A percentile compares a stretch with the other conserved stretches of the same genome.
These are phyloP conservation scores for Metschnikowia kunwiensis DNA, from an alignment of 805 yeast species.

Conservation along the genomic window DNA sequence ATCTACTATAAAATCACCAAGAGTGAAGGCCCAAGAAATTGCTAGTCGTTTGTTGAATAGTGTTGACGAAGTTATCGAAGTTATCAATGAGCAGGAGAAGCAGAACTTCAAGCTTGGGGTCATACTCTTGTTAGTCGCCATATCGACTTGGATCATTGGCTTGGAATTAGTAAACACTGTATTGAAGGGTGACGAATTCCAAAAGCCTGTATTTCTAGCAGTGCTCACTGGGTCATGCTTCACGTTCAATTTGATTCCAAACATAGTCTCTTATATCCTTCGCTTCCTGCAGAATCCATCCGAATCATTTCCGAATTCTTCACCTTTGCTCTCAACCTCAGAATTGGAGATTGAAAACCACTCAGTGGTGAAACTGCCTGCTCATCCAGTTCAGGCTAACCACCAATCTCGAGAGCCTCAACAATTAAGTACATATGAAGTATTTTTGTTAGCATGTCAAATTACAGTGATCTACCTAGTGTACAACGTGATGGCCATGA, in stretches of 20 bases:
- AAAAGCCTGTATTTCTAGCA: constrained; percentile 48
- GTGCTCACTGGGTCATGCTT: constrained; percentile 49
- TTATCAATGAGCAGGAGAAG: constrained; percentile 41
- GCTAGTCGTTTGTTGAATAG: constrained; percentile 9
- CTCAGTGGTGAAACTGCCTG: background rate
- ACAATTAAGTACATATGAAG: constrained; percentile 28
- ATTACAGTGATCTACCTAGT: constrained; percentile 41
- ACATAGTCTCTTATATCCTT: constrained; percentile 13
- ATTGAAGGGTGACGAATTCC: constrained; percentile 46
- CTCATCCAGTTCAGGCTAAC: background rate
- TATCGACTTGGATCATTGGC: constrained; percentile 48
- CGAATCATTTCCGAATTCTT: constrained; percentile 15
- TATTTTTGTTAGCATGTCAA: constrained; percentile 35
- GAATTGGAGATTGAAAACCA: constrained; percentile 12
- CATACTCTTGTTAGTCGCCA: constrained; percentile 38
- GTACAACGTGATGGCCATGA: constrained; percentile 40
- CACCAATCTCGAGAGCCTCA: background rate
- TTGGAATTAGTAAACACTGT: constrained; percentile 48
- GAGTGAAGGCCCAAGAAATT: constrained; percentile 16
- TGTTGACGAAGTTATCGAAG: constrained; percentile 27
- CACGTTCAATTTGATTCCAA: constrained; percentile 44
- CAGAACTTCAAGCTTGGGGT: constrained; percentile 45
- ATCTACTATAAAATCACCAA: constrained; percentile 10
- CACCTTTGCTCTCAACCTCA: constrained; percentile 15
- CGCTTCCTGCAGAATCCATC: constrained; percentile 1